These are phyloP conservation scores for Pseudogymnoascus verrucosus DNA, from an alignment of 2,329 filamentous ascomycete species.

Conservation along the genomic window DNA sequence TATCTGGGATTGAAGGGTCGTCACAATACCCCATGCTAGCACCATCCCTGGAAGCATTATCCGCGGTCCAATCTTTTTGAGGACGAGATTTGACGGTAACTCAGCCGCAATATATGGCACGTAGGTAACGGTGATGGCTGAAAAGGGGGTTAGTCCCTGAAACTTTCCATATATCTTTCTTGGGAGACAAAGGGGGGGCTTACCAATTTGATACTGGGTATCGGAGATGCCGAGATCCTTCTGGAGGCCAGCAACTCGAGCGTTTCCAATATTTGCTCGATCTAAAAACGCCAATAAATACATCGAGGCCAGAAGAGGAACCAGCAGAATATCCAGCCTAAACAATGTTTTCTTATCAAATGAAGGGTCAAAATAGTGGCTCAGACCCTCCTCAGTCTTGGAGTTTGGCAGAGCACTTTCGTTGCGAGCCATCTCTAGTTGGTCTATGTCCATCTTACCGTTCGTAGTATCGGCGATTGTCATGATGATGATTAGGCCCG, in stretches of 20 bases:
- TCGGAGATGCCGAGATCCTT: conserved; percentile 41
- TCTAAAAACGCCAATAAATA: conserved; percentile 57
- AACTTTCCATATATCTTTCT: not conserved
- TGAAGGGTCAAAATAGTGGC: not conserved
- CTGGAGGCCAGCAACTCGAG: conserved; percentile 55
- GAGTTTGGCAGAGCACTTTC: not conserved
- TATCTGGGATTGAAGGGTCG: conserved; percentile 18
- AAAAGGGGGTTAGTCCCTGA: not conserved
- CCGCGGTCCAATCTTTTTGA: conserved; percentile 7
- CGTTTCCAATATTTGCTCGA: conserved; percentile 62
- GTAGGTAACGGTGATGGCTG: not conserved
- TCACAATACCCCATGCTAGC: conserved; percentile 8
- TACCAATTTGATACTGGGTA: conserved; percentile 1
- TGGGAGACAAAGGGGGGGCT: not conserved
- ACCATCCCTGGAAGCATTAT: conserved; percentile 9
- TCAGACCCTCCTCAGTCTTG: not conserved
- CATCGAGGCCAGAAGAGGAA: conserved; percentile 26
- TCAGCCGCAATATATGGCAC: conserved; percentile 9
- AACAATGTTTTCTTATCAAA: not conserved
- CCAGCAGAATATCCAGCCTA: conserved; percentile 1
- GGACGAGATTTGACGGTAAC: conserved; percentile 11
- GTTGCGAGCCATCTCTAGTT: not conserved
- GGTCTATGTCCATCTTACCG: not conserved
- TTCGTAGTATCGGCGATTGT: conserved; percentile 17
- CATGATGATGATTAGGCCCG: conserved; percentile 32